phyloP scores from a whole-genome alignment of 2,329 filamentous ascomycete genomes.

The Chrysoporthe austroafricana region DNA sequence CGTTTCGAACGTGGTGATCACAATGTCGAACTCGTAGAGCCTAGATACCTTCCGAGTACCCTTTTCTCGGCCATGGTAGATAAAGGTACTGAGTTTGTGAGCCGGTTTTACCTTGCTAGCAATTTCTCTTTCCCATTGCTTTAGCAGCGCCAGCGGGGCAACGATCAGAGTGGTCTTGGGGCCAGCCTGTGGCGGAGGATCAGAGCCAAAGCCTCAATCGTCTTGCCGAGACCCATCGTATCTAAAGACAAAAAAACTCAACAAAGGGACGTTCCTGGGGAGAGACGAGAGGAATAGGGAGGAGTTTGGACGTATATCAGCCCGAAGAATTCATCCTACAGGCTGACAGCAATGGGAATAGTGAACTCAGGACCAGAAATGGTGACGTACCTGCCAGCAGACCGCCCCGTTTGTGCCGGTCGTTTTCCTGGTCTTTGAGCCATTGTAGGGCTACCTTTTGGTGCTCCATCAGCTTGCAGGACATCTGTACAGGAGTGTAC shows the following conservation, averaged over 20 bases:
- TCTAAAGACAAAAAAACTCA: conserved; percentile 53
- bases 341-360: neutral
- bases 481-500: conserved; percentile 32
- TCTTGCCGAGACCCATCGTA: conserved; percentile 93
- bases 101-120: conserved; percentile 43
- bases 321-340: neutral
- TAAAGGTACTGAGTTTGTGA: conserved; percentile 35
- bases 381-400: conserved; percentile 23
- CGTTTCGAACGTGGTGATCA: conserved; percentile 23
- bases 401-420: conserved; percentile 14
- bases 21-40: conserved; percentile 16
- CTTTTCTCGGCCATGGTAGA: conserved; percentile 34
- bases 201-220: conserved; percentile 80
- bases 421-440: conserved; percentile 17
- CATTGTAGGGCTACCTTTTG: conserved; percentile 21
- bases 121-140: conserved; percentile 85
- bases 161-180: conserved; percentile 75
- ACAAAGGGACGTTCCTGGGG: neutral
- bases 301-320: neutral
- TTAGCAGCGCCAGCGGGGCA: conserved; percentile 84
- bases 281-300: neutral
- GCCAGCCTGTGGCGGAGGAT: conserved; percentile 54
- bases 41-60: neutral
- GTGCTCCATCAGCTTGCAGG: conserved; percentile 22
- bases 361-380: neutral